A percentile compares a stretch with the other conserved stretches of the same genome.
phyloP scores from a whole-genome alignment of 495 filamentous ascomycete genomes.

The Xylaria flabelliformis region DNA sequence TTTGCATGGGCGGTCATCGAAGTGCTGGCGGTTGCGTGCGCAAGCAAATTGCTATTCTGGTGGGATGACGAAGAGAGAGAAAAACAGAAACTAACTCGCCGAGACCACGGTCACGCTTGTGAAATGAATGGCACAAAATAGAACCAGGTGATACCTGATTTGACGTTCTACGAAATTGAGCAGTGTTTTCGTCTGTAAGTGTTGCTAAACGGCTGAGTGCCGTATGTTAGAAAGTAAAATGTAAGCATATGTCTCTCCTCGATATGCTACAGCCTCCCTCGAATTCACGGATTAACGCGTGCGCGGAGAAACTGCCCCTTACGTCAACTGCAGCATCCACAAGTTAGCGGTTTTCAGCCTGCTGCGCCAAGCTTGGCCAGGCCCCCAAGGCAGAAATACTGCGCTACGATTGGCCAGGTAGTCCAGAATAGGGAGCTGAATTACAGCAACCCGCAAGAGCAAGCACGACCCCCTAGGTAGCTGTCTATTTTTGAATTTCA shows the following conservation, averaged over 20 bases:
- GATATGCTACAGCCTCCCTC: conserved; percentile 4
- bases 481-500: too few species aligned
- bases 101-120: conserved; percentile 6
- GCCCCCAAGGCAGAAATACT: background rate
- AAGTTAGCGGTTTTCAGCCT: background rate
- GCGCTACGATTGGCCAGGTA: background rate
- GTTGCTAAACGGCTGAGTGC: background rate
- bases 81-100: background rate
- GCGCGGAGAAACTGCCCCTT: conserved; percentile 16
- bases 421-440: conserved; percentile 2
- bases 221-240: conserved; percentile 1
- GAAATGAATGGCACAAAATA: background rate
- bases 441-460: background rate
- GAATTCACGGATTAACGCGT: conserved; percentile 8
- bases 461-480: background rate
- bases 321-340: conserved; percentile 13
- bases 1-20: conserved; percentile 43
- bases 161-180: background rate
- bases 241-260: background rate
- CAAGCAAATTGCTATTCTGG: background rate
- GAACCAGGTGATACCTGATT: background rate
- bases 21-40: conserved; percentile 20
- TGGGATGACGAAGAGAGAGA: background rate
- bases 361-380: conserved; percentile 11
- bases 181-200: background rate